Base-by-base conservation (phyloP, 768 basidiomycete genomes). In the Tylopilus vinaceipallidus region DNA sequence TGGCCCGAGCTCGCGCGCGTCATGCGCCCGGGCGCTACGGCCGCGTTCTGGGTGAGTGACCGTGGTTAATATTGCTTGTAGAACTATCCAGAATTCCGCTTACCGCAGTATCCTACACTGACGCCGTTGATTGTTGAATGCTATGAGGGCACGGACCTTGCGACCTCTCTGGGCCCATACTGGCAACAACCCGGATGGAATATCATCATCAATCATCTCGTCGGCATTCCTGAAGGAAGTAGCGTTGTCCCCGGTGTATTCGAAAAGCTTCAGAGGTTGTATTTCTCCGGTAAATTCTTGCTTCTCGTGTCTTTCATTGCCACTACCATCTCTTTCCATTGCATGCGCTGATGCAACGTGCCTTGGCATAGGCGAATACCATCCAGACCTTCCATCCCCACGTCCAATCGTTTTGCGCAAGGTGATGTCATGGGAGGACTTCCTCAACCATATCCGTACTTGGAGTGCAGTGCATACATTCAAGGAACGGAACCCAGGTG, bases 381-480 rank as follows among this genome's bases (percentile, higher is more conserved):
- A 73, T 55, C 72, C 77, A 12, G 50, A 63, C n/a, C 48, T 70
- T 54, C 58, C 75, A 38, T 45, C 64, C 35, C 51, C 68, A 50
- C 63, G 57, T 49, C 32, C 65, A 50, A 72, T 83, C 42, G 72
- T 86, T 50, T 70, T 92, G 70, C 73, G 67, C 19, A 80, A 79
- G 57, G 69, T 62, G 33, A 79, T 85, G 75, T 76, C 78, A 0
- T 88, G 85, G 86, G 73, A 76, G 12, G 80, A 80, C 48, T 67
- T 92, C 0, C 73, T 86, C 6, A 77, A 72, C 2, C 92, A 91
- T 61, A 71, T 92, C 17, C 73, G 80, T 40, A 89, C 88, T 0
- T 85, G 78, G 73, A 88, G 85, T 57, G 71, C 87, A 2, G 67
- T 89, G 42, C 81, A 86, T 52, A 80, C 78, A 12, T 91, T 78